Percentiles rank a stretch among this genome's conserved stretches.
Conservation (phyloP, 352 stramenopile genomes). For the Phytophthora hybrid region DNA sequence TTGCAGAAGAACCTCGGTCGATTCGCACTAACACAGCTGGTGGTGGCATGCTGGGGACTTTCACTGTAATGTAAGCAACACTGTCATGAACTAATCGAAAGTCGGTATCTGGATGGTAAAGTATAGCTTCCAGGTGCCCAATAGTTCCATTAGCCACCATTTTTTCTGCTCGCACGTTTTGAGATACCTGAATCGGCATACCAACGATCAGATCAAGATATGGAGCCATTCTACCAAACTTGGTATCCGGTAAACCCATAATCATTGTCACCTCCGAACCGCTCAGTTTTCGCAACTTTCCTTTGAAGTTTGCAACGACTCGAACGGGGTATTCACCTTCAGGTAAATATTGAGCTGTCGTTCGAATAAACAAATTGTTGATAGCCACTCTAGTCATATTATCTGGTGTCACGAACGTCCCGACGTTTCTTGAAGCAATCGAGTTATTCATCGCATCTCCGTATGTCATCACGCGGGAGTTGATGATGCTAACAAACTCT, state of each 20-base stretch:
- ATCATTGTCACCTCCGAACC: too few relatives aligned
- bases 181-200: conserved; percentile 3
- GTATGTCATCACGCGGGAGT: too few relatives aligned
- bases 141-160: conserved; percentile 23
- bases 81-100: conserved; percentile 17
- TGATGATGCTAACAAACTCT: too few relatives aligned
- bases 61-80: conserved; percentile 2
- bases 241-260: conserved; percentile 5
- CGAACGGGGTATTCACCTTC: too few relatives aligned
- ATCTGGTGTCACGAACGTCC: too few relatives aligned
- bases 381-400: too few relatives aligned
- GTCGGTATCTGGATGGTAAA: conserved; percentile 4
- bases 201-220: conserved; percentile 3
- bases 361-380: too few relatives aligned
- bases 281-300: too few relatives aligned
- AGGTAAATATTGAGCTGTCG: too few relatives aligned
- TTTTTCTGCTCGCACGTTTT: conserved; percentile 1
- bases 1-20: not conserved
- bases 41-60: not conserved
- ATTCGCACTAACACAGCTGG: conserved; percentile 3
- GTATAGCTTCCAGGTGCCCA: conserved; percentile 1
- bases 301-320: too few relatives aligned
- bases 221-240: conserved; percentile 13
- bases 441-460: too few relatives aligned
- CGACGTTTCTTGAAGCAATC: too few relatives aligned